Evolutionary conservation across 2,329 filamentous ascomycete species (phyloP), one percentile per base, ranked within the genome.

Genomic region (Talaromyces pinophilus): DNA sequence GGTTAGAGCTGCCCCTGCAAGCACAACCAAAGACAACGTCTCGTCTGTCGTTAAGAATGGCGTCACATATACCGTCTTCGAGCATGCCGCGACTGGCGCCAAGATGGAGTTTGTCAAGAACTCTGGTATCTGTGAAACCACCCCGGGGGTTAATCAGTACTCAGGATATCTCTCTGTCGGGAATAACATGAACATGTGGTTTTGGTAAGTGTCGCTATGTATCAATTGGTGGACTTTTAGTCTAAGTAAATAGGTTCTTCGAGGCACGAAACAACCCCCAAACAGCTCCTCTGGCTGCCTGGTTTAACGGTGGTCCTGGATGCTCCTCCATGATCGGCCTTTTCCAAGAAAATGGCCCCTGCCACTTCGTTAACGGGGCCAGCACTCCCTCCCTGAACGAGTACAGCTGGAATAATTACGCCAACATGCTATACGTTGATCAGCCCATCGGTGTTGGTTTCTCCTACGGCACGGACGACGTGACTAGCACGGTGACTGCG

Each of bases 381-480:
- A 78, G 85, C 71, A 76, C 71, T 46, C 82, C 83, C 0, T 76
- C 76, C 3, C 67, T 79, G 65, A 85, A 85, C 70, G 74, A 77
- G 0, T 85, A 84, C 73, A 85, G 86, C 3, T 89, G 85, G 83
- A 87, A 85, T 67, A 84, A 85, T 69, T 80, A 83, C 22, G 83
- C 82, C 69, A 89, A 89, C 71, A 85, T 90, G 82, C 82, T 90
- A 17, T 90, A 88, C 75, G 84, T 90, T 70, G 88, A 92, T 70
- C 85, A 91, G 74, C 89, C 86, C 10, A 83, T 82, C 7, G 82
- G 85, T 59, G 83, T 86, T 7, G 87, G 87, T 1, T 84, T 88
- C 71, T 86, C 83, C 11, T 88, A 88, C 72, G 79, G 77, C 11
- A 82, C 79, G 15, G 52, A 46, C 22, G 46, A 52, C 10, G 40